These are phyloP conservation scores for Cyclotella baltica DNA, from an alignment of 108 stramenopile species.

Conservation along the genomic window DNA sequence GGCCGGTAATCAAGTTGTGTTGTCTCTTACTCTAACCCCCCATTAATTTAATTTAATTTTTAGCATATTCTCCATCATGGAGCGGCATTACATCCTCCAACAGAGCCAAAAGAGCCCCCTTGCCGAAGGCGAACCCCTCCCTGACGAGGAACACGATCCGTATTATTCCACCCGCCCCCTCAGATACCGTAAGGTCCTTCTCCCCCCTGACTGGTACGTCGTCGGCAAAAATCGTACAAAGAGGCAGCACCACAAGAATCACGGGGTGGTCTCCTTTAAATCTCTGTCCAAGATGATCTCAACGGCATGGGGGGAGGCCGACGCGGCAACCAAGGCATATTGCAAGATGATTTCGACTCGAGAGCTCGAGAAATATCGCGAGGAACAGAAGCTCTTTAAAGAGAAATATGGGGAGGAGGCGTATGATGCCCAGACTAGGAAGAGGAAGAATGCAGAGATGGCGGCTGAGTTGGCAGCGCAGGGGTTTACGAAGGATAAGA, in stretches of 20 bases:
- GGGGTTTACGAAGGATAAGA: no score
- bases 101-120: not conserved
- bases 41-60: not conserved
- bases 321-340: not conserved
- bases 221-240: conserved; percentile 1
- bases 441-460: not conserved
- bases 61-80: not conserved
- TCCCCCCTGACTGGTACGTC: not conserved
- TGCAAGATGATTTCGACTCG: not conserved
- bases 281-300: not conserved
- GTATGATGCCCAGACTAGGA: not conserved
- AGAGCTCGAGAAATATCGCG: not conserved
- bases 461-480: not conserved
- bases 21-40: not conserved
- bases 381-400: not conserved
- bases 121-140: not conserved
- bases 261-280: not conserved
- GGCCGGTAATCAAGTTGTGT: not conserved
- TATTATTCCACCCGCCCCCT: not conserved
- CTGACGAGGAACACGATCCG: not conserved
- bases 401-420: conserved; percentile 8
- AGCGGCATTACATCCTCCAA: not conserved
- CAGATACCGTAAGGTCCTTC: not conserved
- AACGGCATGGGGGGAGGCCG: not conserved
- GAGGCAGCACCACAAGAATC: not conserved